A percentile compares a stretch with the other conserved stretches of the same genome.
phyloP scores from a whole-genome alignment of 2,329 filamentous ascomycete species.

The Neospermospora avenae region DNA sequence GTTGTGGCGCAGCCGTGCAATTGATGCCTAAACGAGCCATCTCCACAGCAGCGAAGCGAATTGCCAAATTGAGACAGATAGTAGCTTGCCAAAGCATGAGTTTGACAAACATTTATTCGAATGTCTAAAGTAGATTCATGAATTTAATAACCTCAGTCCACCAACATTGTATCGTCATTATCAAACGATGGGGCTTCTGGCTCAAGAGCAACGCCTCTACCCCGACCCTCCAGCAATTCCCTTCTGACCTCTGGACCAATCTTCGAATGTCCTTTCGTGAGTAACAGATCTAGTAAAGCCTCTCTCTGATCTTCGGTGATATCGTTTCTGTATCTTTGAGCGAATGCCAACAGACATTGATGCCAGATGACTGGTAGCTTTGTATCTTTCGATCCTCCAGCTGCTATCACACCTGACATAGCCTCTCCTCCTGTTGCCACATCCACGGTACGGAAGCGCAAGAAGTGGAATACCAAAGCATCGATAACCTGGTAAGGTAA shows the following conservation, averaged over 20 bases:
- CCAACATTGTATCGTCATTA: slow-evolving; percentile 90
- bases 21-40: slow-evolving; percentile 10
- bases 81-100: background rate
- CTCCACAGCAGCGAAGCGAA: background rate
- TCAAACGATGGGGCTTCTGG: slow-evolving; percentile 53
- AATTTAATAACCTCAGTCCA: slow-evolving; percentile 41
- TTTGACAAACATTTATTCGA: slow-evolving; percentile 11
- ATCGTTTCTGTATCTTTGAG: slow-evolving; percentile 91
- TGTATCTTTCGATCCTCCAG: slow-evolving; percentile 46
- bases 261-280: slow-evolving; percentile 78
- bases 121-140: background rate
- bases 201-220: slow-evolving; percentile 71
- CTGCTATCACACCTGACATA: slow-evolving; percentile 49
- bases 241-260: slow-evolving; percentile 90
- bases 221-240: slow-evolving; percentile 83
- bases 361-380: slow-evolving; percentile 95
- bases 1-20: slow-evolving; percentile 13
- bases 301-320: slow-evolving; percentile 95
- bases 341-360: slow-evolving; percentile 87
- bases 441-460: slow-evolving; percentile 76
- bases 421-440: slow-evolving; percentile 51
- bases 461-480: slow-evolving; percentile 91
- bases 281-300: slow-evolving; percentile 79
- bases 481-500: slow-evolving; percentile 94
- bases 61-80: background rate